phyloP scores from a whole-genome alignment of 177 flowering plant species.

The Vitis hybrid region DNA sequence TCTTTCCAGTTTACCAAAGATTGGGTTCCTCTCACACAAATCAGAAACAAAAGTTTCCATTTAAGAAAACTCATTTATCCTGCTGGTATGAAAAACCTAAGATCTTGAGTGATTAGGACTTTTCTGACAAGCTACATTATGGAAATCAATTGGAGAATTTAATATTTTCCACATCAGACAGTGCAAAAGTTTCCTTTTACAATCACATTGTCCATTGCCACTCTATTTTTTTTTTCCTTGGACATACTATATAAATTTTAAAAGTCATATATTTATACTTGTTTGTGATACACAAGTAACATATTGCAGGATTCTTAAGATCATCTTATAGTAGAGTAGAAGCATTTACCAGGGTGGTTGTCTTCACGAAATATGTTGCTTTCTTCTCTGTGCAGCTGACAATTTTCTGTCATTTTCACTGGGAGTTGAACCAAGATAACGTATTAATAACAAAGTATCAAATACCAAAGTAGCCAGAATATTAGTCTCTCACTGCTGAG shows the following conservation, averaged over 20 bases:
- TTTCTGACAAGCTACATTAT: not conserved
- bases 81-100: not conserved
- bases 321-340: not conserved
- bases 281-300: no score
- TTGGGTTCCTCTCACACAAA: not conserved
- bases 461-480: not conserved
- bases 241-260: no score
- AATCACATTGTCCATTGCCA: not conserved
- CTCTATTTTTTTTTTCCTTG: no score
- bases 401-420: constrained; percentile 20
- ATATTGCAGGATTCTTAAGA: no score
- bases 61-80: not conserved
- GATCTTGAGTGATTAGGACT: not conserved
- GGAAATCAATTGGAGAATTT: not conserved
- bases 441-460: not conserved
- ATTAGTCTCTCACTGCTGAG: not conserved
- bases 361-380: constrained; percentile 22
- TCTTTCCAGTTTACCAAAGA: no score
- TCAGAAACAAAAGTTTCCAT: not conserved
- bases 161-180: not conserved
- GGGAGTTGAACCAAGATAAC: constrained; percentile 4
- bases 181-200: not conserved
- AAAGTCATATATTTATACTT: no score
- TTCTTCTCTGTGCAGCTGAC: constrained; percentile 26
- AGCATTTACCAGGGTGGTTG: constrained; percentile 2